Conservation (phyloP, 2,329 filamentous ascomycete genomes). For the Pseudogymnoascus sp. region DNA sequence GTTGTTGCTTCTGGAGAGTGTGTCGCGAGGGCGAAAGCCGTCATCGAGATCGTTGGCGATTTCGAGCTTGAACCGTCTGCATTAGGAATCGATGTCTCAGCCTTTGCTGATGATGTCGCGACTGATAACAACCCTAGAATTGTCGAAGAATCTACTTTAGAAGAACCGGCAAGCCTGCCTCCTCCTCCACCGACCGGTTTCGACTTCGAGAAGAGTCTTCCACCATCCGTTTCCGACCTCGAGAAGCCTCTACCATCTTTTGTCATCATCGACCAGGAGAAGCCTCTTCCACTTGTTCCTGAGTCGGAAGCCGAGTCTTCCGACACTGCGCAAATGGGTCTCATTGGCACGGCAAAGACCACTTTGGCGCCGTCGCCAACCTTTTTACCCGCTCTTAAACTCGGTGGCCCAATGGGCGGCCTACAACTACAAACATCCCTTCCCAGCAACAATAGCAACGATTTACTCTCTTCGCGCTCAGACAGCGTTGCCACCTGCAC, state of each 20-base stretch:
- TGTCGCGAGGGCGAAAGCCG: constrained; percentile 73
- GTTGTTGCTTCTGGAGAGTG: constrained; percentile 88
- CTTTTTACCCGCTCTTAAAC: constrained; percentile 2
- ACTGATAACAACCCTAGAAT: constrained; percentile 2
- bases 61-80: constrained; percentile 64
- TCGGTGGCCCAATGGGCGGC: neutral
- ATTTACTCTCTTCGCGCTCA: constrained; percentile 42
- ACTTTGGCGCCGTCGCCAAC: constrained; percentile 1
- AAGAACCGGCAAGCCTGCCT: constrained; percentile 32
- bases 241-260: constrained; percentile 19
- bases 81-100: constrained; percentile 48
- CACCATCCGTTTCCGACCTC: neutral
- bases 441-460: neutral
- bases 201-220: neutral
- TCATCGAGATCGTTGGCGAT: constrained; percentile 83
- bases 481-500: constrained; percentile 69
- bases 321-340: constrained; percentile 1
- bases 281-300: constrained; percentile 61
- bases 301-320: constrained; percentile 3
- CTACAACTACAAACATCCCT: neutral
- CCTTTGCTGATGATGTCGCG: neutral
- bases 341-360: constrained; percentile 4
- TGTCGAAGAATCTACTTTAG: constrained; percentile 1
- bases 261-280: constrained; percentile 47
- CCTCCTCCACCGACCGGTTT: constrained; percentile 33